Evolutionary conservation across 2,329 filamentous ascomycete genomes (phyloP), one percentile per base, ranked within the genome.

Genomic region (Aspergillus sp.): DNA sequence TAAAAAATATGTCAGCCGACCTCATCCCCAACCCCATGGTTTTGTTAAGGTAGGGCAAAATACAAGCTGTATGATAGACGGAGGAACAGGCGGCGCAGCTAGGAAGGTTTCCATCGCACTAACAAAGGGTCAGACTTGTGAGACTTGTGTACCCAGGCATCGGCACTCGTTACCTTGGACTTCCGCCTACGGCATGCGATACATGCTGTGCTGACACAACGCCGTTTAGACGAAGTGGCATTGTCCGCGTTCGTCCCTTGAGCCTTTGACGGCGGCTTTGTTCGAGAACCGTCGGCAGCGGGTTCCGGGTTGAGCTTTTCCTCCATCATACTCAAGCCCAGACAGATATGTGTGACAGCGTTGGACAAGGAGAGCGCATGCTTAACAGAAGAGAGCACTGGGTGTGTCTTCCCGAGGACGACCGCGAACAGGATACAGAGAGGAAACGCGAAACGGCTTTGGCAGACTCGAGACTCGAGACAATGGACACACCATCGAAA

Each of bases 31-130:
- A n/a, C 13, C 34, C 34, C 34, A n/a, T 15, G 39, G 3, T 17
- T 13, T 2, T 22, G 13, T 24, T 43, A 18, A 9, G 12, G 18
- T 6, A 38, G 7, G 32, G n/a, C 26, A 42, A 62, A 65, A 43
- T 70, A 77, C 75, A 78, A 48, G 73, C 67, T 9, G 75, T 77
- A 61, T 77, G 74, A 71, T 99, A 98, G 54, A 98, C 93, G 65
- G 92, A 96, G 61, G 90, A 87, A 76, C 95, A 99, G n/a, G 95
- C 93, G 7, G 93, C 93, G 72, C 95, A 98, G 66, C 90, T 93
- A 5, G 93, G 93, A 5, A 90, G 81, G 55, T 92, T 93, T 58
- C 93, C 93, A 74, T 98, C 93, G 74, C 93, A 98, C 83, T 83
- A n/a, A 48, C 15, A 39, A 42, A 41, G 43, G 45, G 49, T 48